These are phyloP conservation scores for Gypsophila paniculata DNA, from an alignment of 179 eudicot genomes.

Conservation along the genomic window DNA sequence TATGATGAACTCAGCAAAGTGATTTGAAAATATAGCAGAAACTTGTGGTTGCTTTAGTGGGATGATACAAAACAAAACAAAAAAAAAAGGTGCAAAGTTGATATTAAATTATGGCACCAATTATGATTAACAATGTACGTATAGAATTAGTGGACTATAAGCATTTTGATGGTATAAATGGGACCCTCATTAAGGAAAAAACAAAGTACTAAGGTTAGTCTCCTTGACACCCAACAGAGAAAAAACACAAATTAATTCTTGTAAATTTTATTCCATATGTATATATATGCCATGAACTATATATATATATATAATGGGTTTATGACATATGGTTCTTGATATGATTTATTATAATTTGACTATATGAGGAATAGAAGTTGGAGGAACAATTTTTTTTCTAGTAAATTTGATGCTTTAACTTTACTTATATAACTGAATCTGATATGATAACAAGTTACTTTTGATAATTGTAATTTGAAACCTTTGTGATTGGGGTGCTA, in stretches of 20 bases:
- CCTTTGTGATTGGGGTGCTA: too few species aligned
- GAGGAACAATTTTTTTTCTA: too few species aligned
- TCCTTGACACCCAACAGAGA: neutral
- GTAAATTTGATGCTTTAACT: too few species aligned
- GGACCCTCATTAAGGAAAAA: slow-evolving; percentile 6
- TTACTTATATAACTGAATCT: too few species aligned
- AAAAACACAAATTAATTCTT: neutral
- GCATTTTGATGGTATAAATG: neutral
- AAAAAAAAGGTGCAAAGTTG: neutral
- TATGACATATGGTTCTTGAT: neutral
- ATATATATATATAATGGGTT: too few species aligned
- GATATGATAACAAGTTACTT: too few species aligned
- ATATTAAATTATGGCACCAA: slow-evolving; percentile 18
- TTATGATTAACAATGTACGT: neutral
- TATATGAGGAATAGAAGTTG: neutral
- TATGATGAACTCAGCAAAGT: slow-evolving; percentile 16
- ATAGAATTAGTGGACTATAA: slow-evolving; percentile 21
- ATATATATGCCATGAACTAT: neutral
- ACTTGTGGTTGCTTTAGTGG: slow-evolving; percentile 25
- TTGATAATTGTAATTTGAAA: too few species aligned
- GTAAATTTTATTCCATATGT: neutral
- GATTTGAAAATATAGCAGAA: slow-evolving; percentile 3
- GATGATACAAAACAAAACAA: slow-evolving; percentile 7
- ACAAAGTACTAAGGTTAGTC: neutral
- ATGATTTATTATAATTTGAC: neutral